Percentiles rank a stretch among this genome's conserved stretches.
Conservation (phyloP, 129 eudicot species). For the Lonicera japonica region DNA sequence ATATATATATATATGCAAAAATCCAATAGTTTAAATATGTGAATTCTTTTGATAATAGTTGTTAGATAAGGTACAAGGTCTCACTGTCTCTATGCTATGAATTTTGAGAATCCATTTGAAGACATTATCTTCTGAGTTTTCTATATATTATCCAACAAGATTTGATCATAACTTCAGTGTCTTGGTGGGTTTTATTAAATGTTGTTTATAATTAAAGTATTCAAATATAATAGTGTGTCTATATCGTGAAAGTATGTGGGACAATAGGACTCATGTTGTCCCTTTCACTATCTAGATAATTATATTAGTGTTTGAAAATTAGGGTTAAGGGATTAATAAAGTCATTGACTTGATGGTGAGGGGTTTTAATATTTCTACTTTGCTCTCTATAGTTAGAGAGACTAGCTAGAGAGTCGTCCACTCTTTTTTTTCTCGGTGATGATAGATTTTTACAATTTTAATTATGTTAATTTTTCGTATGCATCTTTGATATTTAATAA, state of each 20-base stretch:
- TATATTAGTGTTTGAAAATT: constrained; percentile 8
- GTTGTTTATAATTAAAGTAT: too few relatives aligned
- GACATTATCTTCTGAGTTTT: not conserved
- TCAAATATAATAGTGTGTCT: not conserved
- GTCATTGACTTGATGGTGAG: not conserved
- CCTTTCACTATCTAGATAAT: not conserved
- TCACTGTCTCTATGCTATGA: not conserved
- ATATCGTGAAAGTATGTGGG: constrained; percentile 1
- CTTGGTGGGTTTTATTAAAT: too few relatives aligned
- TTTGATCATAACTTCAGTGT: not conserved
- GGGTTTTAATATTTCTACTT: too few relatives aligned
- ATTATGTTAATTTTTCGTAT: too few relatives aligned
- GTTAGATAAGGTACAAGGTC: not conserved
- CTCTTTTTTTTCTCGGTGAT: too few relatives aligned
- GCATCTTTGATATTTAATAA: too few relatives aligned
- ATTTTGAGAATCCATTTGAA: not conserved
- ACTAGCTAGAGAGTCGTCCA: too few relatives aligned
- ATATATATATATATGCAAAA: too few relatives aligned
- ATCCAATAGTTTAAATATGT: not conserved
- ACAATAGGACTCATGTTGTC: not conserved
- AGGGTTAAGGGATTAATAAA: not conserved
- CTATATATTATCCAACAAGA: constrained; percentile 3
- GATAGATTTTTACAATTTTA: too few relatives aligned
- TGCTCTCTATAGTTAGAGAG: too few relatives aligned
- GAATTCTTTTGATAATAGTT: not conserved